Base-by-base conservation (phyloP, 352 stramenopile genomes). In the Phytophthora chlamydospora region DNA sequence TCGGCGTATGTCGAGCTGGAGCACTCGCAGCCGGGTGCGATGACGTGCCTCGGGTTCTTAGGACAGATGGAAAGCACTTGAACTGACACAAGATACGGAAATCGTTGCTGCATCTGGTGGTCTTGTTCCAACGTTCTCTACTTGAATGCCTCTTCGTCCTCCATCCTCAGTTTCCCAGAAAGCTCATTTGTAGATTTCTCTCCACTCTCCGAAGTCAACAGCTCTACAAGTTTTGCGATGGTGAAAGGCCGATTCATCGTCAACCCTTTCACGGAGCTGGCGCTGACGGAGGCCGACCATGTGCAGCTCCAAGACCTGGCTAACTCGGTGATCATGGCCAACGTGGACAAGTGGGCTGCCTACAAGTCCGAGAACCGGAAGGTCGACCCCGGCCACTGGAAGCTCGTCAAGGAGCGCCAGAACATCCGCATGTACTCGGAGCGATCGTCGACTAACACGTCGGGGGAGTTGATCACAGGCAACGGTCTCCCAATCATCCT, bases 241-340 rank as follows among this genome's bases (percentile, higher is more conserved):
- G 21, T 68, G 51, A 73, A 73, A 55, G 58, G 64, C 39, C 58
- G 64, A 42, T 72, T 72, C 31, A 58, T 68, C 50, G 52, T 72
- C 39, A 72, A 72, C 52, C 63, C 63, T 9, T 72, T 72, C 24
- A 31, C 44, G 19, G 50, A 66, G 21, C 21, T 24, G 21, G 21
- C 21, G 21, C 21, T 24, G 21, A 24, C 21, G 21, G 21, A 24
- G 21, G 21, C 21, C 21, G 21, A 24, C 21, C 21, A 24, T 24
- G 21, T 24, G 21, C 21, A 24, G 21, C 21, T 24, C 21, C 14
- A 56, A 21, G 55, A 66, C 32, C 43, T 61, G n/a, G 62, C 43
- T n/a, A 48, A 59, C 49, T 62, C 13, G 42, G 35, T 63, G 21
- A 63, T 71, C 36, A 44, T 58, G 45, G 42, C 44, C 29, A 54